Conservation (phyloP, 441 rosid species). For the Erodium trifolium region DNA sequence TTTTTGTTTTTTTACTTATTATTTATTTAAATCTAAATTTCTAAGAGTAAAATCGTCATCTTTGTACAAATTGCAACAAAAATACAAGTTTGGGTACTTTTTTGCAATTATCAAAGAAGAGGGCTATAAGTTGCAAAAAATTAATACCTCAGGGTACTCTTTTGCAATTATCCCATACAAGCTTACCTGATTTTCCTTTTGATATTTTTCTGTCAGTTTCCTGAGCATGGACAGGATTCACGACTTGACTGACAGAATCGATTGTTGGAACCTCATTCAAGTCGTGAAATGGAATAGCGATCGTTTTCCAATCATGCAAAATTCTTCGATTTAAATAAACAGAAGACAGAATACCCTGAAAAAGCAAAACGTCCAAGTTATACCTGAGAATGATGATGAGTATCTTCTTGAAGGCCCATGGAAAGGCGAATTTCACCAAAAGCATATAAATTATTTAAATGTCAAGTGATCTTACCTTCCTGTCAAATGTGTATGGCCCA, state of each 20-base stretch:
- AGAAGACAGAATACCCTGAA: slow-evolving; percentile 73
- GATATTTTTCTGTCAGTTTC: slow-evolving; percentile 22
- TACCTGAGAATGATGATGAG: too few relatives aligned
- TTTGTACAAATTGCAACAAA: too few relatives aligned
- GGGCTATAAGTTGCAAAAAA: too few relatives aligned
- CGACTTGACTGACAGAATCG: slow-evolving; percentile 31
- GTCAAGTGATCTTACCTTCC: slow-evolving; percentile 45
- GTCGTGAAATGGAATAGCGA: slow-evolving; percentile 58
- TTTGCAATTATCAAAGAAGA: too few relatives aligned
- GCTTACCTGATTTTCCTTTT: slow-evolving; percentile 32
- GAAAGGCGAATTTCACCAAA: not conserved
- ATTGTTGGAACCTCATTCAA: slow-evolving; percentile 42
- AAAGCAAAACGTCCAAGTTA: not conserved
- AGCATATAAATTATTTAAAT: slow-evolving; percentile 5
- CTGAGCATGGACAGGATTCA: slow-evolving; percentile 23
- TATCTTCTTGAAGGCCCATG: too few relatives aligned
- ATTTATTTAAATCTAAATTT: too few relatives aligned
- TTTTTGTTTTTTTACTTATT: too few relatives aligned
- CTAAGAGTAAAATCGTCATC: too few relatives aligned
- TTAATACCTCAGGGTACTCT: too few relatives aligned
- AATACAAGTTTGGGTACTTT: too few relatives aligned
- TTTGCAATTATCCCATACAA: not conserved
- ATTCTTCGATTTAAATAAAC: slow-evolving; percentile 50
- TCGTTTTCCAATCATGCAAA: slow-evolving; percentile 76
- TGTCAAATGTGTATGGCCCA: slow-evolving; percentile 66